Evolutionary conservation across 108 stramenopile species (phyloP).

Genomic region (Pseudonitzschia delicatissima): DNA sequence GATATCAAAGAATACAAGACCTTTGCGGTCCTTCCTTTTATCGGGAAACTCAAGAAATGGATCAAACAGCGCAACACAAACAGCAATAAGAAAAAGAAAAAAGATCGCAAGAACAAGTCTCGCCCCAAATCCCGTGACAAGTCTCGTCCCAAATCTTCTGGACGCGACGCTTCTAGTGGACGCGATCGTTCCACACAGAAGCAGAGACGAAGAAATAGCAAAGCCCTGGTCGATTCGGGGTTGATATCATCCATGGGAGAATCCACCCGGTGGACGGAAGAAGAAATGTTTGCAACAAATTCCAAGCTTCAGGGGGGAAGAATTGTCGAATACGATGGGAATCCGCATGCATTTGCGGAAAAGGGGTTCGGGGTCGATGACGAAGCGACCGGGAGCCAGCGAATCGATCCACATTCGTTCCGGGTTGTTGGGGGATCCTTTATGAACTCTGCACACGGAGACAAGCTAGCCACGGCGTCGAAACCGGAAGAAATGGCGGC

Average conservation of each 20-base stretch:
- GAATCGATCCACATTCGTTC: slow-evolving; percentile 82
- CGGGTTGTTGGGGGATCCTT: slow-evolving; percentile 80
- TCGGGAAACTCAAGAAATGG: slow-evolving; percentile 63
- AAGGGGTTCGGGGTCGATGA: slow-evolving; percentile 57
- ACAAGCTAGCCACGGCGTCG: slow-evolving; percentile 13
- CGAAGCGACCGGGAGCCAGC: not conserved
- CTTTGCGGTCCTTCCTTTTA: slow-evolving; percentile 74
- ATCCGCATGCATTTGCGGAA: slow-evolving; percentile 83
- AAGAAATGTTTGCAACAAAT: slow-evolving; percentile 85
- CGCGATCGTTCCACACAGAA: not conserved
- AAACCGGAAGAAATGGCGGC: not conserved
- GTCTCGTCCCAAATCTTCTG: slow-evolving; percentile 26
- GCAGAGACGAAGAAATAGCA: not conserved
- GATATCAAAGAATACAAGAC: slow-evolving; percentile 44
- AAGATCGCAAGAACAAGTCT: slow-evolving; percentile 19
- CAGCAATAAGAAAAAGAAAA: slow-evolving; percentile 10
- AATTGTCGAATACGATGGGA: slow-evolving; percentile 80
- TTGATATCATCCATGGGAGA: slow-evolving; percentile 55
- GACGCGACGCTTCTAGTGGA: slow-evolving; percentile 1
- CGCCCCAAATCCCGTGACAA: slow-evolving; percentile 24
- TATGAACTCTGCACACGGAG: slow-evolving; percentile 52
- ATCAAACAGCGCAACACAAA: slow-evolving; percentile 29
- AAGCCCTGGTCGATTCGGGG: slow-evolving; percentile 49
- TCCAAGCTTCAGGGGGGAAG: slow-evolving; percentile 59
- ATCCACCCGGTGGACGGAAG: slow-evolving; percentile 71